These are phyloP conservation scores for Phytopythium kandeliae DNA, from an alignment of 352 stramenopile genomes.

Conservation along the genomic window DNA sequence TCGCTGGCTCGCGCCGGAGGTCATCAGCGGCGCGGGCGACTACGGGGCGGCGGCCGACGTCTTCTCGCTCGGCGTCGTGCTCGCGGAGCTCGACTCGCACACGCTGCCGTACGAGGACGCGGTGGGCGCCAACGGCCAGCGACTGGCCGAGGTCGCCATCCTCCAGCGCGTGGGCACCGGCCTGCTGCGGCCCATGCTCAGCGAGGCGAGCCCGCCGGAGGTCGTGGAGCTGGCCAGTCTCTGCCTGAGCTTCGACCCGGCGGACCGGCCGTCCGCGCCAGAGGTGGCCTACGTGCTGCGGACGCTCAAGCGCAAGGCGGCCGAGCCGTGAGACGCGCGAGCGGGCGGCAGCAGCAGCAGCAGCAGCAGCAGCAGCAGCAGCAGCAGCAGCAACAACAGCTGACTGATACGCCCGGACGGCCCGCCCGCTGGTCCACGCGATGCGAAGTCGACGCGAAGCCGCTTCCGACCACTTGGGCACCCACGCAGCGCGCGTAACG, in stretches of 20 bases:
- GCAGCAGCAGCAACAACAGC: too few relatives aligned
- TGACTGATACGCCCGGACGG: too few relatives aligned
- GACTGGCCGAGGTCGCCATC: slow-evolving; percentile 26
- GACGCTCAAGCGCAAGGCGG: slow-evolving; percentile 14
- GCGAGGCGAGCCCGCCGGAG: slow-evolving; percentile 8
- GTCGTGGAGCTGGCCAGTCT: slow-evolving; percentile 29
- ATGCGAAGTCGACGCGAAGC: background rate
- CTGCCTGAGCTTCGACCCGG: slow-evolving; percentile 28
- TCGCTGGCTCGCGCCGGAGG: slow-evolving; percentile 19
- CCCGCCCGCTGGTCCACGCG: too few relatives aligned
- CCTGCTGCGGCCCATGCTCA: slow-evolving; percentile 18
- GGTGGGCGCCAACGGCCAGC: slow-evolving; percentile 14
- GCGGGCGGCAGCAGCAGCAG: background rate
- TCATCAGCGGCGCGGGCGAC: slow-evolving; percentile 10
- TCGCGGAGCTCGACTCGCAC: slow-evolving; percentile 27
- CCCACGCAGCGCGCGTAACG: background rate
- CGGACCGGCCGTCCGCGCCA: slow-evolving; percentile 24
- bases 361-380: too few relatives aligned
- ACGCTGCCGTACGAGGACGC: slow-evolving; percentile 29
- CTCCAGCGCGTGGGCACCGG: slow-evolving; percentile 34
- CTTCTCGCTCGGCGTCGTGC: slow-evolving; percentile 31
- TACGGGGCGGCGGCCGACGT: slow-evolving; percentile 21
- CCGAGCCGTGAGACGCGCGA: too few relatives aligned
- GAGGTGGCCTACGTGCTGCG: slow-evolving; percentile 33
- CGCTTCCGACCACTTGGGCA: background rate